Evolutionary conservation across 257 asterid genomes (phyloP).

Genomic region (Paraleonurus japonicus): DNA sequence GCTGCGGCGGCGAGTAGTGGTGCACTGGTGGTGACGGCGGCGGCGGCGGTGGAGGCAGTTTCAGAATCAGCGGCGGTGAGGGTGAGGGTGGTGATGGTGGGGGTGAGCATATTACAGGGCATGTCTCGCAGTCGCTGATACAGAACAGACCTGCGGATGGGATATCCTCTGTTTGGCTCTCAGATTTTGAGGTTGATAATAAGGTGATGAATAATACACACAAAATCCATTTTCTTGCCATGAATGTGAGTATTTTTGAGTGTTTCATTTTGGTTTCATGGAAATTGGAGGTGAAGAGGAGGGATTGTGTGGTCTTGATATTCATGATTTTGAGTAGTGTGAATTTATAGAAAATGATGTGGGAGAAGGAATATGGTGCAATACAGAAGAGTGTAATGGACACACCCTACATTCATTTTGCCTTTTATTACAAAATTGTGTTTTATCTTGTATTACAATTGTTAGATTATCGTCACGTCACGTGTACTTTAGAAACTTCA

Average conservation of each 20-base stretch:
- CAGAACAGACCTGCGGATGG: conserved; percentile 49
- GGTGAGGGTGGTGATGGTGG: conserved; percentile 47
- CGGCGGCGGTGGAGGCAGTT: conserved; percentile 32
- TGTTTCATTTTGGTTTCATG: conserved; percentile 31
- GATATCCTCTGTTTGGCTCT: conserved; percentile 24
- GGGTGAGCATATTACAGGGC: conserved; percentile 76
- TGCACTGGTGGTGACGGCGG: conserved; percentile 44
- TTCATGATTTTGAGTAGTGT: neutral
- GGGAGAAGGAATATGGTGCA: neutral
- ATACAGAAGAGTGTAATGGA: neutral
- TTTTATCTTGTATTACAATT: too few species aligned
- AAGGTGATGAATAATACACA: conserved; percentile 32
- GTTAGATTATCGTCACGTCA: too few species aligned
- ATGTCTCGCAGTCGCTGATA: conserved; percentile 66
- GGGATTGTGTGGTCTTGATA: neutral
- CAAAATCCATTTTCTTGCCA: conserved; percentile 22
- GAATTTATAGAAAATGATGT: conserved; percentile 29
- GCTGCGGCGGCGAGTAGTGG: conserved; percentile 41
- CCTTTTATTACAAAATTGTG: neutral
- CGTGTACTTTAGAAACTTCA: too few species aligned
- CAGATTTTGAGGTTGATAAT: conserved; percentile 26
- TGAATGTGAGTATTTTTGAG: conserved; percentile 18
- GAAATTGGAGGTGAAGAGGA: neutral
- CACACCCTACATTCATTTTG: neutral
- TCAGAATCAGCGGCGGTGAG: conserved; percentile 27